Percentiles rank a stretch among this genome's conserved stretches.
These are phyloP conservation scores for Saxophila tyrrhenica DNA, from an alignment of 495 filamentous ascomycete genomes.

Conservation along the genomic window DNA sequence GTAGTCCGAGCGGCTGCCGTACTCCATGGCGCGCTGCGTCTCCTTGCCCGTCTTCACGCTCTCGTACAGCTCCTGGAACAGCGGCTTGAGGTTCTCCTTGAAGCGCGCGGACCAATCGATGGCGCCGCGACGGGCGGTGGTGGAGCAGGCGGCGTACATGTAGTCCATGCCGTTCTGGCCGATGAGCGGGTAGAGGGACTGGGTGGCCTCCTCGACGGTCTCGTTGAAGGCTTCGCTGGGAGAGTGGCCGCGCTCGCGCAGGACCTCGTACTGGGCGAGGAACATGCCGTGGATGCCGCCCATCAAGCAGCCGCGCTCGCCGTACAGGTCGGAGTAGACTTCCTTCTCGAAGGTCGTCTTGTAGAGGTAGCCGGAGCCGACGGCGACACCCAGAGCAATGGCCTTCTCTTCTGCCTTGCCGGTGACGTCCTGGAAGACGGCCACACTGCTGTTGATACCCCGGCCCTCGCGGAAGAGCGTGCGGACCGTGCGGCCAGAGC, in stretches of 20 bases:
- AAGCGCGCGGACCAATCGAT: constrained; percentile 95
- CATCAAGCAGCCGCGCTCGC: constrained; percentile 99
- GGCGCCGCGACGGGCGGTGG: constrained; percentile 93
- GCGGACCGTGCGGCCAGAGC: constrained; percentile 95
- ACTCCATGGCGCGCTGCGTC: constrained; percentile 87
- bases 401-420: constrained; percentile 98
- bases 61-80: constrained; percentile 94
- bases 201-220: constrained; percentile 96
- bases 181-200: constrained; percentile 94
- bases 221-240: constrained; percentile 99
- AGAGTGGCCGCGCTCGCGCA: constrained; percentile 93
- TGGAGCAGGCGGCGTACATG: constrained; percentile 99
- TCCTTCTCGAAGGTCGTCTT: constrained; percentile 99
- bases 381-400: constrained; percentile 88
- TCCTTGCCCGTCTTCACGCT: constrained; percentile 78
- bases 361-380: constrained; percentile 97
- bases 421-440: constrained; percentile 97
- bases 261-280: constrained; percentile 99
- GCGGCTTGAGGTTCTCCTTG: constrained; percentile 93
- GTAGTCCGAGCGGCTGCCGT: constrained; percentile 90
- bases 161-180: constrained; percentile 97
- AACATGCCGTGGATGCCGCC: constrained; percentile 99
- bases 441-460: constrained; percentile 98
- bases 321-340: constrained; percentile 98
- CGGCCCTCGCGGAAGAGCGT: constrained; percentile 95